These are phyloP conservation scores for Phytophthora idaei DNA, from an alignment of 352 stramenopile species.

Conservation along the genomic window DNA sequence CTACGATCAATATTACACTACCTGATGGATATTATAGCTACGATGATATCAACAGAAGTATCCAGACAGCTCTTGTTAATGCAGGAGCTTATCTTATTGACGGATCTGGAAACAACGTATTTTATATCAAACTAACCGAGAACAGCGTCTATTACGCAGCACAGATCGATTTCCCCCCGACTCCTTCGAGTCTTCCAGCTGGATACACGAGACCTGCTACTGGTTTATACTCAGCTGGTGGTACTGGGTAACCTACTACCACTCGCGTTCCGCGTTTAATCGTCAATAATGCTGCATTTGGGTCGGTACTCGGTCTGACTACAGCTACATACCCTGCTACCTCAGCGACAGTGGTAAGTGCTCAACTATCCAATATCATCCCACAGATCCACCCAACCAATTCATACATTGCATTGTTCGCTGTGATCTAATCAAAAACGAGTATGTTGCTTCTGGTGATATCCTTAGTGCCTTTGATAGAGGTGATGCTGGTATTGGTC, in stretches of 20 bases:
- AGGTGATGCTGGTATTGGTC: too few species aligned
- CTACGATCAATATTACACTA: neutral
- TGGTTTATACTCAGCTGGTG: neutral
- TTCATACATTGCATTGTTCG: too few species aligned
- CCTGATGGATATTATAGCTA: neutral
- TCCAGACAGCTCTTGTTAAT: slow-evolving; percentile 15
- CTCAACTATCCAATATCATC: too few species aligned
- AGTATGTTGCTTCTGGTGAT: too few species aligned
- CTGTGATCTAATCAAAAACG: too few species aligned
- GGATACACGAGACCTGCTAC: neutral
- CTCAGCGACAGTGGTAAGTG: neutral
- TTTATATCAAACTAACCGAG: slow-evolving; percentile 13
- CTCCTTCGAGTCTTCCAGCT: neutral
- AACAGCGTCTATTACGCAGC: slow-evolving; percentile 16
- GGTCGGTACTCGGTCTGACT: neutral
- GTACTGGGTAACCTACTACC: neutral
- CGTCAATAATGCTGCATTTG: slow-evolving; percentile 16
- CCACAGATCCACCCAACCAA: too few species aligned
- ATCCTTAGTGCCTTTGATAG: too few species aligned
- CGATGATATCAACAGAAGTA: slow-evolving; percentile 10
- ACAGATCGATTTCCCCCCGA: slow-evolving; percentile 6
- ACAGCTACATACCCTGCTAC: neutral
- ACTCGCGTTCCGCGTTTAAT: neutral
- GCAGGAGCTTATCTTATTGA: slow-evolving; percentile 14
- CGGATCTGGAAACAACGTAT: slow-evolving; percentile 6